phyloP scores from a whole-genome alignment of 169 alveolate genomes.

The Eimeria maxima region DNA sequence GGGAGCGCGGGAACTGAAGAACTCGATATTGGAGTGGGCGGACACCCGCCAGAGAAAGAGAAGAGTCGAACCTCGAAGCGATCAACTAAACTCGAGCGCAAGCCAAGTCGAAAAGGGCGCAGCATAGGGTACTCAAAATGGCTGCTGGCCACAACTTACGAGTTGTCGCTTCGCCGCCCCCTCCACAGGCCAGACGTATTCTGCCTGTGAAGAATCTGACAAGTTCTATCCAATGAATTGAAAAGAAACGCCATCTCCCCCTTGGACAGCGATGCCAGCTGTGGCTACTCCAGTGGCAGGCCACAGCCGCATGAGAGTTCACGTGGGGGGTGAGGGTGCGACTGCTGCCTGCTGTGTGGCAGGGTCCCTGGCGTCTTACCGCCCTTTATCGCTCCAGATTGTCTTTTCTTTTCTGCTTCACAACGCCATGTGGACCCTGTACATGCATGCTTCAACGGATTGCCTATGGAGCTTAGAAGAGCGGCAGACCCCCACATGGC shows the following conservation, averaged over 20 bases:
- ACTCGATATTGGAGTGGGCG: constrained; percentile 34
- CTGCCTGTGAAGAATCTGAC: constrained; percentile 76
- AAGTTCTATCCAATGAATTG: constrained; percentile 62
- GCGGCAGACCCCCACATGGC: constrained; percentile 65
- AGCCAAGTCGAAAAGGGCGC: constrained; percentile 73
- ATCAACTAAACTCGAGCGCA: constrained; percentile 43
- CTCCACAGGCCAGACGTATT: constrained; percentile 66
- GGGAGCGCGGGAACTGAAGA: constrained; percentile 53
- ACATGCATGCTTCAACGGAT: constrained; percentile 37
- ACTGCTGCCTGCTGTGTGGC: constrained; percentile 75
- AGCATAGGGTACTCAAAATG: constrained; percentile 67
- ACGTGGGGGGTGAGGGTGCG: constrained; percentile 83
- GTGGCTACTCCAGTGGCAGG: constrained; percentile 82
- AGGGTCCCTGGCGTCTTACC: constrained; percentile 72
- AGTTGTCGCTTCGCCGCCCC: constrained; percentile 36
- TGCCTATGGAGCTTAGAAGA: constrained; percentile 51
- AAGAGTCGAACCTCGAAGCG: constrained; percentile 28
- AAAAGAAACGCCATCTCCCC: constrained; percentile 68
- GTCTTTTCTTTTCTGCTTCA: not conserved
- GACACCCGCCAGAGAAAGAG: constrained; percentile 5
- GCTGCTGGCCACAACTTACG: constrained; percentile 69
- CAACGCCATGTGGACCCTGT: constrained; percentile 21
- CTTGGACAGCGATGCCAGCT: constrained; percentile 71
- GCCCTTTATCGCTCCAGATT: constrained; percentile 16
- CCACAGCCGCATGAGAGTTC: constrained; percentile 75